These are phyloP conservation scores for Metschnikowia continentalis DNA, from an alignment of 805 yeast genomes.

Conservation along the genomic window DNA sequence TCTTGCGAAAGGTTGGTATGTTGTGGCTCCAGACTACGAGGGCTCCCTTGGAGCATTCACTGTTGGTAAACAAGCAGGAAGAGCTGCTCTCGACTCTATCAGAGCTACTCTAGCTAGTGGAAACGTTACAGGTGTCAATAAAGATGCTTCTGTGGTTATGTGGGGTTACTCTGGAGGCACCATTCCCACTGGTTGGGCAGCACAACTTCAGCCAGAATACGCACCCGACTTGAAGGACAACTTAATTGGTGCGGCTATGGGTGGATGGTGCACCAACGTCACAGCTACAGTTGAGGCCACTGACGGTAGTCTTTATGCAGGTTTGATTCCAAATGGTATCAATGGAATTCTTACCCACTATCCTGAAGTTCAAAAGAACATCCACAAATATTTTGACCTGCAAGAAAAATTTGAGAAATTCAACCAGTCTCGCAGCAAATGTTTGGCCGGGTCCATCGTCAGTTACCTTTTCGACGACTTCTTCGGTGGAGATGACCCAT, in stretches of 20 bases:
- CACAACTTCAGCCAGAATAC: constrained; percentile 31
- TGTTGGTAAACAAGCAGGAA: constrained; percentile 31
- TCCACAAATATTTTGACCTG: background rate
- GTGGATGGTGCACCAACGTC: constrained; percentile 36
- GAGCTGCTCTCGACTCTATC: constrained; percentile 28
- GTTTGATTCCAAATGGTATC: constrained; percentile 27
- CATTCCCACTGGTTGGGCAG: constrained; percentile 37
- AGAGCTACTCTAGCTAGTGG: constrained; percentile 23
- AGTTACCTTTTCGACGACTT: background rate
- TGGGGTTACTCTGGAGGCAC: constrained; percentile 43
- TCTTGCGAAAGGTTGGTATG: constrained; percentile 29
- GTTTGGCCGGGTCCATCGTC: constrained; percentile 1
- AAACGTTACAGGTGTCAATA: constrained; percentile 17
- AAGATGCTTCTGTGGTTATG: constrained; percentile 20
- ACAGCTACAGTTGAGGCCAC: constrained; percentile 23
- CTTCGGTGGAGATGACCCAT: constrained; percentile 7
- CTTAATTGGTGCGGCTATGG: constrained; percentile 31
- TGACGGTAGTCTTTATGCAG: constrained; percentile 27
- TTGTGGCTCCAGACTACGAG: constrained; percentile 33
- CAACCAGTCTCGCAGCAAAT: constrained; percentile 1
- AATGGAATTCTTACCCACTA: constrained; percentile 31
- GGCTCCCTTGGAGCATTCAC: constrained; percentile 31
- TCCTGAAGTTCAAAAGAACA: constrained; percentile 18
- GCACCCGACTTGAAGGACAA: constrained; percentile 28
- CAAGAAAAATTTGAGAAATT: background rate